Evolutionary conservation across 2,329 filamentous ascomycete genomes (phyloP), one percentile per base, ranked within the genome.

Genomic region (Hymenoscyphus fructigenus): DNA sequence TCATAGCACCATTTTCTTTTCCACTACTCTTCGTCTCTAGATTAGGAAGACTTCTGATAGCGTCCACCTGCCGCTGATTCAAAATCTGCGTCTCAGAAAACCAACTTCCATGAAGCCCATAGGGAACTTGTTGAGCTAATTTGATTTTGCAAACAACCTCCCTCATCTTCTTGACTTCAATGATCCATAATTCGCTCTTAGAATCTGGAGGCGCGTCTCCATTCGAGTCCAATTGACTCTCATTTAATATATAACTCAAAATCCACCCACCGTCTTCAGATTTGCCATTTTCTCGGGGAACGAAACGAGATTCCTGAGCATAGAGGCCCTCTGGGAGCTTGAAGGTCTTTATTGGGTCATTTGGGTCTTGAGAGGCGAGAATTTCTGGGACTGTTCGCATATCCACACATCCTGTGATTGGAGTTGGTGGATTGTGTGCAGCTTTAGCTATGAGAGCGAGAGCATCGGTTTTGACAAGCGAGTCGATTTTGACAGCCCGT

Each of bases 191-290:
- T 74, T 91, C 88, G 36, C 84, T 88, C 28, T 73, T 78, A 0
- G 85, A 79, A 1, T 76, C 75, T 0, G 78, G 75, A 76, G 0
- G 83, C 10, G 70, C 72, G 44, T 66, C 65, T 0, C 72, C 73
- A 29, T 62, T 14, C 2, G 55, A 59, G 60, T 86, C 80, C 0
- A 91, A 77, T 72, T 91, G 88, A 1, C 80, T 79, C 70, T 91
- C 89, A 67, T 91, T 86, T 67, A 91, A 91, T 0, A 88, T 87
- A 68, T 90, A 91, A 57, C 85, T 88, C 4, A 91, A 77, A 0
- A 91, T 77, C 76, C 83, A 91, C 0, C 89, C 89, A 67, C 88
- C 86, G 69, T 91, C 88, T 73, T 91, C 89, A 0, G 69, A 73
- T 0, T 56, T 65, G 0, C 78, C 75, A 12, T 75, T 69, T 1